Evolutionary conservation across 768 basidiomycete species (phyloP), one percentile per base, ranked within the genome.

Genomic region (Scleroderma citrinum): DNA sequence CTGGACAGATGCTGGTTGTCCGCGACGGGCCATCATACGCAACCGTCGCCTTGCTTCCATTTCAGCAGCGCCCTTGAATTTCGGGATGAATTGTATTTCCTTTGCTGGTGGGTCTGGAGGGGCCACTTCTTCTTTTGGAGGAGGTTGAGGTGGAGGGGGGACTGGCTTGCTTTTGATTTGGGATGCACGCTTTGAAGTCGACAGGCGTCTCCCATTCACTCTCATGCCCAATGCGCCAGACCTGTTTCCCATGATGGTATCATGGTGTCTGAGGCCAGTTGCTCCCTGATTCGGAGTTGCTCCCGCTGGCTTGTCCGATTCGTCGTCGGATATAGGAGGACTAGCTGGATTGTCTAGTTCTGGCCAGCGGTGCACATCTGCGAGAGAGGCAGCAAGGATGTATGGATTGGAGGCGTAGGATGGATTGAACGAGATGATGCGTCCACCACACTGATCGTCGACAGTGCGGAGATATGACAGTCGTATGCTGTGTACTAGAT

Each of bases 391-490:
- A 7, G 87, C 85, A 46, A 81, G 71, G 57, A 94, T 82, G 65
- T 93, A 92, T 1, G 90, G 85, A 61, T 94, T 95, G 12, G 83
- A 74, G 16, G 80, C 70, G 71, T 91, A 87, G 0, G 81, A 76
- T 0, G 86, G 85, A 60, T 85, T 83, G 44, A 94, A 73, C 6
- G 89, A 80, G 57, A 96, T 83, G 59, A 95, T 74, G 26, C 91
- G 80, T 0, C 83, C 70, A 13, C 87, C 87, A 60, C 93, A 90
- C 1, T 85, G 83, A 60, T 96, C 93, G 49, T 92, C 87, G 35
- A 92, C 82, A 56, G 85, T 81, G 52, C 92, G 86, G n/a, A 97
- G 74, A 62, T 93, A 92, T 12, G 85, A 81, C 23, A 97, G 72
- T 5, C 93, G 84, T 5, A 96, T 73, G 55, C 78, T 81, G 63